Conservation (phyloP, 1,139 yeast species). For the Taiozyma onychis region DNA sequence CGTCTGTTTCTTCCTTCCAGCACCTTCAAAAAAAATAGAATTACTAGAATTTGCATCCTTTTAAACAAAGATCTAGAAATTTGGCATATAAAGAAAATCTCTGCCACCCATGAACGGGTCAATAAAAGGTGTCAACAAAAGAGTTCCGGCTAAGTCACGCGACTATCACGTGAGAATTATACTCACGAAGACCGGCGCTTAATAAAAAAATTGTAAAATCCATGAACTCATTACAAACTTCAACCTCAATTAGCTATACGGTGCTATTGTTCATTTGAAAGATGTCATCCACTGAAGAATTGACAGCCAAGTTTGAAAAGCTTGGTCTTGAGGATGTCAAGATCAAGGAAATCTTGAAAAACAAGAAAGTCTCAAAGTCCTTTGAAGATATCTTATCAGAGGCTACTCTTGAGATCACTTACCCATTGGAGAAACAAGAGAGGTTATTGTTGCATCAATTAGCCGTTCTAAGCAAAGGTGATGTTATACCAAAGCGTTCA, state of each 20-base stretch:
- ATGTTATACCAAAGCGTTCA: conserved; percentile 35
- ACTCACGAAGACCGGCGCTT: background rate
- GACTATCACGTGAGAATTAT: background rate
- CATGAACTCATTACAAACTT: background rate
- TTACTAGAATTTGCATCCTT: too few species aligned
- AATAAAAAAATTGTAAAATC: background rate
- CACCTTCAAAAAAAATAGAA: background rate
- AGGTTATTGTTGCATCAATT: conserved; percentile 68
- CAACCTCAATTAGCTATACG: background rate
- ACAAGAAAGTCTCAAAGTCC: conserved; percentile 74
- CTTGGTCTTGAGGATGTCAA: conserved; percentile 72
- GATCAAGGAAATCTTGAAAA: conserved; percentile 70
- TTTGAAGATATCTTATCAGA: conserved; percentile 53
- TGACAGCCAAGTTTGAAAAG: conserved; percentile 42
- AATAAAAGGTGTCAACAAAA: background rate
- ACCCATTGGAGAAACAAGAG: conserved; percentile 41
- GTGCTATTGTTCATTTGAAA: background rate
- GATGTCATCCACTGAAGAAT: conserved; percentile 34
- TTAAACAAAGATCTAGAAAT: too few species aligned
- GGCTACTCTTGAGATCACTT: conserved; percentile 26
- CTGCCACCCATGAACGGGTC: background rate
- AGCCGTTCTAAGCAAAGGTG: conserved; percentile 58
- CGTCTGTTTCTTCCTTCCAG: background rate
- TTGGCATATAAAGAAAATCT: background rate
- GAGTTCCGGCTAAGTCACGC: background rate